phyloP scores from a whole-genome alignment of 208 protist species.

The Trypanosoma melophagium region DNA sequence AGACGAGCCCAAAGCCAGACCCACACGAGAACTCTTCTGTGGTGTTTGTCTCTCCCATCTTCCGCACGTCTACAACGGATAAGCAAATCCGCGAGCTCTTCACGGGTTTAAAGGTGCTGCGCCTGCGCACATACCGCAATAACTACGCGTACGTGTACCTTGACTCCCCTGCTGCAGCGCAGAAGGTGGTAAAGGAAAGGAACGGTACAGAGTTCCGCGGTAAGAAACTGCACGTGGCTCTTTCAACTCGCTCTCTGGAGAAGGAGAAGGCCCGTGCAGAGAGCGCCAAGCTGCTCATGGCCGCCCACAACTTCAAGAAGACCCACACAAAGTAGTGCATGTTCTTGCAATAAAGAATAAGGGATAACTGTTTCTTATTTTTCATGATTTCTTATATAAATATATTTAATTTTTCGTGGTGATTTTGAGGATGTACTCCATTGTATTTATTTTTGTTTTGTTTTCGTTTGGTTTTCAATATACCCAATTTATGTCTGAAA shows the following conservation, averaged over 20 bases:
- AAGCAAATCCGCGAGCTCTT: slow-evolving; percentile 78
- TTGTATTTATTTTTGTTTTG: background rate
- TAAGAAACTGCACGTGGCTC: slow-evolving; percentile 66
- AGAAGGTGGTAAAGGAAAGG: slow-evolving; percentile 76
- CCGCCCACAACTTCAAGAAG: slow-evolving; percentile 56
- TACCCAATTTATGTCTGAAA: slow-evolving; percentile 1
- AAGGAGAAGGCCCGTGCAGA: slow-evolving; percentile 60
- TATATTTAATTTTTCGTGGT: slow-evolving; percentile 14
- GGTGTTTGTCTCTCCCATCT: slow-evolving; percentile 82
- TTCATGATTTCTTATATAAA: slow-evolving; percentile 9
- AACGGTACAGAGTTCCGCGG: slow-evolving; percentile 76
- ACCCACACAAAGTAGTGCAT: slow-evolving; percentile 13
- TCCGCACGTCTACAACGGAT: slow-evolving; percentile 67
- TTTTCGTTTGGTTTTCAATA: background rate
- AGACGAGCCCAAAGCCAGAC: slow-evolving; percentile 75
- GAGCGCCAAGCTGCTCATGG: slow-evolving; percentile 62
- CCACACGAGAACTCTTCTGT: slow-evolving; percentile 67
- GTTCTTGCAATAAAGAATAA: background rate
- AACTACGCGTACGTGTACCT: slow-evolving; percentile 85
- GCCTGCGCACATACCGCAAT: slow-evolving; percentile 76
- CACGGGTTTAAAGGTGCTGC: slow-evolving; percentile 62
- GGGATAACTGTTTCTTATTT: slow-evolving; percentile 2
- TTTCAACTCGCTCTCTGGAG: slow-evolving; percentile 67
- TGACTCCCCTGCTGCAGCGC: slow-evolving; percentile 59
- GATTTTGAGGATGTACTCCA: too few relatives aligned